Conservation (phyloP, 768 basidiomycete genomes). For the Rhodotorula toruloides region DNA sequence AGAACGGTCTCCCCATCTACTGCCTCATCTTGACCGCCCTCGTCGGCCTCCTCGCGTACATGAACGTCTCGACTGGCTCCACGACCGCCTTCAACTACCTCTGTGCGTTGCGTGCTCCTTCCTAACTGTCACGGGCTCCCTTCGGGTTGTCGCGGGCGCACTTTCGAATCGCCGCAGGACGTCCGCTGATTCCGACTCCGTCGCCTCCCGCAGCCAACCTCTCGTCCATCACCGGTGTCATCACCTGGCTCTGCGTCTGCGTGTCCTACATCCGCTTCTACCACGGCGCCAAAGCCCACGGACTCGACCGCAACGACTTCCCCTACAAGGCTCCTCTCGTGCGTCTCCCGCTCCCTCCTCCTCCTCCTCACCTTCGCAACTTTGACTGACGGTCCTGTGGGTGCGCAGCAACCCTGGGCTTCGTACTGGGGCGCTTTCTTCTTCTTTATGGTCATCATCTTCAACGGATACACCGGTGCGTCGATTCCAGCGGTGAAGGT, state of each 20-base stretch:
- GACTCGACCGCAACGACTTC: slow-evolving; percentile 63
- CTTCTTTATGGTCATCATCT: slow-evolving; percentile 41
- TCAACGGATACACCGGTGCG: slow-evolving; percentile 33
- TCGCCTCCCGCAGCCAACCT: background rate
- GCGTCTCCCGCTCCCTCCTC: too few relatives aligned
- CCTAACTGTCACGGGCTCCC: slow-evolving; percentile 3
- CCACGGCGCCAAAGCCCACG: slow-evolving; percentile 70
- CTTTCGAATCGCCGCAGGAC: too few relatives aligned
- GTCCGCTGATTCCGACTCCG: background rate
- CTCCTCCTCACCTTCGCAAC: too few relatives aligned
- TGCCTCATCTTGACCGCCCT: slow-evolving; percentile 62
- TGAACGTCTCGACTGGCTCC: slow-evolving; percentile 54
- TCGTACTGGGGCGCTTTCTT: slow-evolving; percentile 41
- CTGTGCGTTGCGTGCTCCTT: too few relatives aligned
- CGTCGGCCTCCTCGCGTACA: slow-evolving; percentile 63
- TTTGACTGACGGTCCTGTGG: slow-evolving; percentile 33
- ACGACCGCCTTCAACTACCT: slow-evolving; percentile 30
- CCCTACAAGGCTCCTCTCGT: slow-evolving; percentile 64
- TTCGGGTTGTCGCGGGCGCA: background rate
- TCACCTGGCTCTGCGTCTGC: slow-evolving; percentile 76
- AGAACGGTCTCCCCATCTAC: slow-evolving; percentile 68
- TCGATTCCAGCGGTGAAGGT: background rate
- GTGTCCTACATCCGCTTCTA: slow-evolving; percentile 78
- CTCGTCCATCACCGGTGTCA: slow-evolving; percentile 47
- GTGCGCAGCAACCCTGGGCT: slow-evolving; percentile 52